Base-by-base conservation (phyloP, 148 eudicot genomes). In the Suaeda aralocaspica region DNA sequence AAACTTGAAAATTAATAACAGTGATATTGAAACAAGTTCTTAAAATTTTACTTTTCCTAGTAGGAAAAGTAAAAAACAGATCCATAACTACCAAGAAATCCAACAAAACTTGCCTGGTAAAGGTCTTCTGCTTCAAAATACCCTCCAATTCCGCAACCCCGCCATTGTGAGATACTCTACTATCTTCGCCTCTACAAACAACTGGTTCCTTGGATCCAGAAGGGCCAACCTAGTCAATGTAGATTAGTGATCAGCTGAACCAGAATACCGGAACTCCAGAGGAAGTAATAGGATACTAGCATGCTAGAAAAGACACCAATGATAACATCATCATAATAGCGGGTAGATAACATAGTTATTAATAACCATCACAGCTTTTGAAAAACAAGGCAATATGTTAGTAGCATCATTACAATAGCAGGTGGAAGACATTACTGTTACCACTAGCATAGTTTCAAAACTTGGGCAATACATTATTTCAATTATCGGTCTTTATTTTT, bases 61-160 rank as follows among this genome's bases (percentile, higher is more conserved):
- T 15, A 74, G n/a, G n/a, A n/a, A n/a, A n/a, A n/a, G n/a, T n/a
- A 30, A 21, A 21, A 30, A 16, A 9, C 26, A 61, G n/a, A 71
- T 10, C 36, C 22, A 36, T 19, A 59, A 48, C 59, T n/a, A 22
- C 34, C 21, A 68, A 64, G 33, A 36, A 45, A 19, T 50, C 11
- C 33, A 22, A 67, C 34, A 61, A 44, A 58, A 70, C 74, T 61
- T 79, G 83, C 97, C 97, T 89, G 73, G 92, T 85, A 76, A 91
- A 94, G 1, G 87, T 91, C 83, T 84, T 94, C 55, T 89, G 87
- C 83, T 87, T 91, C 69, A 94, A 72, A 66, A 89, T 72, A 69
- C 81, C 84, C 82, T 94, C 98, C 63, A 94, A 95, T 50, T 91
- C 96, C 30, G 85, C 76, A 52, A 92, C 82, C 45, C 86, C 89